Base-by-base conservation (phyloP, 768 basidiomycete genomes). In the Tulasnella calospora region DNA sequence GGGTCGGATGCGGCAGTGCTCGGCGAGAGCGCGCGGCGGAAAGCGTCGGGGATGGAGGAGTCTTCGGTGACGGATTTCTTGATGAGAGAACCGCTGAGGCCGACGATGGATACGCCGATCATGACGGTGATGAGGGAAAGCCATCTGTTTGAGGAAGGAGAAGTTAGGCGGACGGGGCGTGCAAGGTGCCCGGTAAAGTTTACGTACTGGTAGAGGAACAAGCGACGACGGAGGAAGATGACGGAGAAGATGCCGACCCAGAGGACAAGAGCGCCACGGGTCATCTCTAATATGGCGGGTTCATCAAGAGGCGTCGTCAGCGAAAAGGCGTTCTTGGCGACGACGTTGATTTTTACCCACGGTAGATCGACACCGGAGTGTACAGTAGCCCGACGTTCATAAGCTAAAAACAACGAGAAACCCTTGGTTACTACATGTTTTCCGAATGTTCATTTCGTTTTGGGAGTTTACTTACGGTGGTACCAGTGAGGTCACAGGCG, bases 381-480 rank as follows among this genome's bases (percentile, higher is more conserved):
- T 96, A 95, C 47, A 99, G 89, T 71, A 99, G 88, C 76, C 98
- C 98, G 81, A 97, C 88, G 83, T 98, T 98, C 98, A 99, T 98
- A 81, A 98, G 86, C 86, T 88, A 83, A 78, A 77, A 55, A 74
- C 73, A 76, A 35, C 5, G 75, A 71, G 77, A 77, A n/a, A 71
- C 72, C 77, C 46, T 72, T 15, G 41, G 46, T 75, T 47, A 75
- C 41, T 46, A 55, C 17, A 36, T 4, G 23, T 74, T n/a, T 41
- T 41, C 30, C 15, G 9, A 30, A 27, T 17, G 44, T 61, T 69
- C 33, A 47, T 46, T 47, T 47, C 27, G 33, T 38, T 27, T 33
- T 77, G 80, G 80, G 77, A 61, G 74, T 69, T n/a, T 8, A 88
- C 92, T 84, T 81, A 93, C 93, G 76, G 95, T 96, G 33, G 95